A percentile compares a stretch with the other conserved stretches of the same genome.
phyloP scores from a whole-genome alignment of 1,139 yeast genomes.

The Yamadazyma oceani region DNA sequence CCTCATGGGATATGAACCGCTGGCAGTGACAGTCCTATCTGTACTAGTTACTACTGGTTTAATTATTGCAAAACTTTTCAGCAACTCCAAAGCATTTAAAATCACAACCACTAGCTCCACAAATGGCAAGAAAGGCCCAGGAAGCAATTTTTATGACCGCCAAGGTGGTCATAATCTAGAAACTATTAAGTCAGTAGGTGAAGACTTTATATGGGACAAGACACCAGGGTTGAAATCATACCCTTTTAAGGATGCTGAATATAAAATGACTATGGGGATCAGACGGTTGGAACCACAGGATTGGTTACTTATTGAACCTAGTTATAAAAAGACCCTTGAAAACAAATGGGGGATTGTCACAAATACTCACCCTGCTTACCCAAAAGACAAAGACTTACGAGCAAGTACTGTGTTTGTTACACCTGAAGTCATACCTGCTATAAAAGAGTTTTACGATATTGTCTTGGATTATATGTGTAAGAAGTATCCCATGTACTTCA shows the following conservation, averaged over 20 bases:
- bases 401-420: conserved; percentile 33
- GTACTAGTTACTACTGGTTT: too few relatives aligned
- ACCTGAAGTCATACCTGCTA: conserved; percentile 49
- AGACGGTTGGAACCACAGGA: conserved; percentile 55
- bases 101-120: background rate
- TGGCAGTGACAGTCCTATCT: too few relatives aligned
- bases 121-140: too few relatives aligned
- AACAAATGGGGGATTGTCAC: conserved; percentile 42
- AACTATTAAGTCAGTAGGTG: conserved; percentile 15
- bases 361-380: conserved; percentile 40
- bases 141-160: conserved; percentile 5
- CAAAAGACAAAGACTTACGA: conserved; percentile 26
- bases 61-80: background rate
- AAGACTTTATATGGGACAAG: conserved; percentile 20
- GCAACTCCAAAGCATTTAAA: background rate
- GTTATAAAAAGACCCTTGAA: conserved; percentile 49
- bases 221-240: conserved; percentile 18
- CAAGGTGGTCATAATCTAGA: conserved; percentile 11
- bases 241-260: conserved; percentile 54
- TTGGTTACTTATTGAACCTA: conserved; percentile 67
- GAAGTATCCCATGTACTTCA: conserved; percentile 63
- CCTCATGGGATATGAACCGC: too few relatives aligned
- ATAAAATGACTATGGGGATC: conserved; percentile 70
- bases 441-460: conserved; percentile 56
- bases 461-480: conserved; percentile 47